These are phyloP conservation scores for Cladosporium sp. DNA, from an alignment of 2,329 filamentous ascomycete species.

Conservation along the genomic window DNA sequence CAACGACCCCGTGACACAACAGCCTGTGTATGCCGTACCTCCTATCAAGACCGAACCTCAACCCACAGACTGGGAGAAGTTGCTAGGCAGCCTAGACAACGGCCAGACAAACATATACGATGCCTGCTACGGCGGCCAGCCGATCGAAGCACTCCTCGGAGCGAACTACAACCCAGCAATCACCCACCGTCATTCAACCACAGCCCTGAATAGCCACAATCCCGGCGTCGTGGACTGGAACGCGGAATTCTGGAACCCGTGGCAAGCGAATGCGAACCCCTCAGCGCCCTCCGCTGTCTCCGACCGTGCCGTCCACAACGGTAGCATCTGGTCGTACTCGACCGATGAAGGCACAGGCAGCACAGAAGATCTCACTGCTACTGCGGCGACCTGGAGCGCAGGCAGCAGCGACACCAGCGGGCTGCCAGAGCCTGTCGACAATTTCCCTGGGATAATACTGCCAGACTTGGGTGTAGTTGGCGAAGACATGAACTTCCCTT, in stretches of 20 bases:
- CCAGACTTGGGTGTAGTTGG: slow-evolving; percentile 27
- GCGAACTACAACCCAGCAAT: background rate
- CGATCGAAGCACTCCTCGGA: slow-evolving; percentile 46
- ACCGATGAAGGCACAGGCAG: slow-evolving; percentile 28
- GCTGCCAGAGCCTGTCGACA: slow-evolving; percentile 19
- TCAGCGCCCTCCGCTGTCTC: slow-evolving; percentile 21
- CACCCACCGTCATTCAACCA: slow-evolving; percentile 24
- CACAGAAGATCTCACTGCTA: slow-evolving; percentile 25
- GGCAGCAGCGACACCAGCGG: slow-evolving; percentile 17
- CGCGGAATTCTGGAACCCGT: slow-evolving; percentile 35
- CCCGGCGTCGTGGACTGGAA: slow-evolving; percentile 24
- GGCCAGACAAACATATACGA: slow-evolving; percentile 83
- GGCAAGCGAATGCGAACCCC: slow-evolving; percentile 28
- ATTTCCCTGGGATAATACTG: slow-evolving; percentile 33
- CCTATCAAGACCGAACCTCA: slow-evolving; percentile 45
- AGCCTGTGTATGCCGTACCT: slow-evolving; percentile 24
- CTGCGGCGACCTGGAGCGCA: slow-evolving; percentile 23
- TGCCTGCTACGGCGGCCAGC: slow-evolving; percentile 71
- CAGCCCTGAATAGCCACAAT: slow-evolving; percentile 19
- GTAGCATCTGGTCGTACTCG: slow-evolving; percentile 32
- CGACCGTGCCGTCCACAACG: slow-evolving; percentile 21
- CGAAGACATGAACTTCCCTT: slow-evolving; percentile 18
- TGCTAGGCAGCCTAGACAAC: slow-evolving; percentile 76
- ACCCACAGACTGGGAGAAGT: slow-evolving; percentile 75
- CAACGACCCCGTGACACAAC: slow-evolving; percentile 36